Conservation (phyloP, 169 alveolate genomes). For the Cardiosporidium cionae region DNA sequence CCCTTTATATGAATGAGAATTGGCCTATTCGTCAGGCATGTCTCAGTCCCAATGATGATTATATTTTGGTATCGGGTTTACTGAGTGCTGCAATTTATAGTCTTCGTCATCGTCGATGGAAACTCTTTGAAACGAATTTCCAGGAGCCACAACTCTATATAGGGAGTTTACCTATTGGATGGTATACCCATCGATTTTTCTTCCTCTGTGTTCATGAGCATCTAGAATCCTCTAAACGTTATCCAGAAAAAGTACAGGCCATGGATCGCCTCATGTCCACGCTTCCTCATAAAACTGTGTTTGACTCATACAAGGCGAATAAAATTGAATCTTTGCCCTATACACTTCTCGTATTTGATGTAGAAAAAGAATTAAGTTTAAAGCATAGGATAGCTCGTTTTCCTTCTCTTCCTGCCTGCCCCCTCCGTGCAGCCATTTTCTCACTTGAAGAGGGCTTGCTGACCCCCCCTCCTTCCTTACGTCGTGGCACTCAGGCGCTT, state of each 20-base stretch:
- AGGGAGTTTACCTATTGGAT: constrained; percentile 48
- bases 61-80: constrained; percentile 37
- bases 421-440: neutral
- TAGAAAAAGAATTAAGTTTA: neutral
- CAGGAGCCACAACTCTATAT: constrained; percentile 40
- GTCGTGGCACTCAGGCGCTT: too few relatives aligned
- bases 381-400: neutral
- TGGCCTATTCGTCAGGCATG: constrained; percentile 45
- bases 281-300: neutral
- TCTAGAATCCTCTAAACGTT: too few relatives aligned
- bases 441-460: too few relatives aligned
- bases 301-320: neutral
- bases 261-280: neutral
- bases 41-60: constrained; percentile 27
- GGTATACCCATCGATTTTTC: constrained; percentile 41
- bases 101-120: constrained; percentile 40
- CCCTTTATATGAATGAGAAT: constrained; percentile 34
- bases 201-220: constrained; percentile 16
- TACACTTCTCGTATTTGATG: neutral
- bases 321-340: neutral
- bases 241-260: too few relatives aligned
- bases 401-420: neutral
- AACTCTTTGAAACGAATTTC: constrained; percentile 31
- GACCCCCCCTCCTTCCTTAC: too few relatives aligned
- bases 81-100: constrained; percentile 39